These are phyloP conservation scores for Arabis hirsuta DNA, from an alignment of 345 rosid species.

Conservation along the genomic window DNA sequence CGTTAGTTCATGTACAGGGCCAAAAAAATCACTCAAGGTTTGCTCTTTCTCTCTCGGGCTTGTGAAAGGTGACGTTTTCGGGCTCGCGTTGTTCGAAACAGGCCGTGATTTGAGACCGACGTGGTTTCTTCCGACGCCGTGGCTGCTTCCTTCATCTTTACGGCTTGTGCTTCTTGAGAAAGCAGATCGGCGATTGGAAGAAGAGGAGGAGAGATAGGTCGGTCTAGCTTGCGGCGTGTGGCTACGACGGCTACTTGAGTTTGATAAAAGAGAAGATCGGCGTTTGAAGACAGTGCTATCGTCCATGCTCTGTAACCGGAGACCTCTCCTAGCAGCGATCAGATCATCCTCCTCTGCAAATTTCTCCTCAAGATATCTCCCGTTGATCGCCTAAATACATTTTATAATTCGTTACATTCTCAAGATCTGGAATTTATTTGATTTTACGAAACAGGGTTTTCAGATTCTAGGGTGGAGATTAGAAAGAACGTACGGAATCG, in stretches of 20 bases:
- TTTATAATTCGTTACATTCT: neutral
- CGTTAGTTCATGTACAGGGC: neutral
- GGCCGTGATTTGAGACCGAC: conserved; percentile 43
- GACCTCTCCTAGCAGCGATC: conserved; percentile 43
- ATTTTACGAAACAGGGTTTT: neutral
- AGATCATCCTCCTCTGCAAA: conserved; percentile 37
- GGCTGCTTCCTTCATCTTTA: conserved; percentile 44
- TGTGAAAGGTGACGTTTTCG: conserved; percentile 35
- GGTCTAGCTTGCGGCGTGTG: conserved; percentile 55
- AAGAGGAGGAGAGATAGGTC: conserved; percentile 44
- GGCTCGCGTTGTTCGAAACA: conserved; percentile 36
- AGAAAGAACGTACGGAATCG: conserved; percentile 30
- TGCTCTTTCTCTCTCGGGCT: conserved; percentile 42
- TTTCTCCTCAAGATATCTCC: conserved; percentile 40
- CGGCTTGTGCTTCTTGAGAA: conserved; percentile 42
- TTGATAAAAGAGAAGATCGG: conserved; percentile 46
- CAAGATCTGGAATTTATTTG: neutral
- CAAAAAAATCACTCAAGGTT: conserved; percentile 35
- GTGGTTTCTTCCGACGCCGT: conserved; percentile 26
- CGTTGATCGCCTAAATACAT: conserved; percentile 31
- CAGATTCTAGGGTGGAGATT: neutral
- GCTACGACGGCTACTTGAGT: conserved; percentile 48
- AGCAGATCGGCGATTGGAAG: conserved; percentile 34
- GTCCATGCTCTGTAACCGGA: conserved; percentile 49
- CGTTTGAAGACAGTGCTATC: conserved; percentile 50